Evolutionary conservation across 176 grass and related monocot species (phyloP).

Genomic region (Rhynchospora pubera): DNA sequence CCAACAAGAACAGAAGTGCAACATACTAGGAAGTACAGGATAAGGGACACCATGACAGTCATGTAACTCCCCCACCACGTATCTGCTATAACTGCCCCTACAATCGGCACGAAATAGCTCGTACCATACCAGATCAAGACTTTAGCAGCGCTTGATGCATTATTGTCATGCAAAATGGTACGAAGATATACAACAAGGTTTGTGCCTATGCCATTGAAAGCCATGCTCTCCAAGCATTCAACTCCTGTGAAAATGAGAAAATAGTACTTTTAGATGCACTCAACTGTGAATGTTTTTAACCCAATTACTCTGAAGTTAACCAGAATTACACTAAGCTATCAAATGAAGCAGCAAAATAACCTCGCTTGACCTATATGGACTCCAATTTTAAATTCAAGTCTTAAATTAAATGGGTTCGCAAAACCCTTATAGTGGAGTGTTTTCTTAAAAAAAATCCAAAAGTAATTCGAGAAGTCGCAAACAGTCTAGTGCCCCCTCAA

Average conservation of each 20-base stretch:
- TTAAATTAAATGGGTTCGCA: not conserved
- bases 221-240: slow-evolving; percentile 79
- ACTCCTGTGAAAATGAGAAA: slow-evolving; percentile 30
- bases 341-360: not conserved
- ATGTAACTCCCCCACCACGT: slow-evolving; percentile 65
- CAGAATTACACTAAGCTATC: not conserved
- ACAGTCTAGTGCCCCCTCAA: too few relatives aligned
- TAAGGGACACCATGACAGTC: slow-evolving; percentile 54
- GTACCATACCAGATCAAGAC: slow-evolving; percentile 73
- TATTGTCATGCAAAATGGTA: slow-evolving; percentile 46
- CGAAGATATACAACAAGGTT: slow-evolving; percentile 75
- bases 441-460: too few relatives aligned
- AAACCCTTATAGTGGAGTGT: not conserved
- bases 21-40: slow-evolving; percentile 70
- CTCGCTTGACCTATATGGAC: not conserved
- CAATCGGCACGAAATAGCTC: slow-evolving; percentile 63
- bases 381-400: not conserved
- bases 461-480: too few relatives aligned
- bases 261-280: not conserved
- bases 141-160: slow-evolving; percentile 63
- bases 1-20: not conserved
- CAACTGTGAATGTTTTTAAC: not conserved
- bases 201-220: slow-evolving; percentile 59
- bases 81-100: slow-evolving; percentile 66
- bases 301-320: slow-evolving; percentile 4